phyloP scores from a whole-genome alignment of 2,329 filamentous ascomycete genomes.

The Plenodomus lindquistii region DNA sequence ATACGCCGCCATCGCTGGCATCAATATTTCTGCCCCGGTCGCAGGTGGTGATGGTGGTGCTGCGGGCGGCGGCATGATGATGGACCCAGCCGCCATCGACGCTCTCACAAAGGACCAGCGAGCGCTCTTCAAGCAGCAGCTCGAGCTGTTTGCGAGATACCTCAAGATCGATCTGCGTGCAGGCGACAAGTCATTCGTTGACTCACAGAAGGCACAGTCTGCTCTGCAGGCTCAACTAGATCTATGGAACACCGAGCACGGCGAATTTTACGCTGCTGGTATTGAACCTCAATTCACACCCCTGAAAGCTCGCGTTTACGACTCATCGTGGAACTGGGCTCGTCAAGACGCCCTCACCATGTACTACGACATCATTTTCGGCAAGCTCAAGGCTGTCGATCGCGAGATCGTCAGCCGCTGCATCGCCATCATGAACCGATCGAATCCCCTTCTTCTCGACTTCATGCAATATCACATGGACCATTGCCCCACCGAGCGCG shows the following conservation, averaged over 20 bases:
- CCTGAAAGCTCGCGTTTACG: slow-evolving; percentile 93
- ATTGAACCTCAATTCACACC: slow-evolving; percentile 93
- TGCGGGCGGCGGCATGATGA: slow-evolving; percentile 91
- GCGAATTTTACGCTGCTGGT: slow-evolving; percentile 91
- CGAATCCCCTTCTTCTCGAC: slow-evolving; percentile 90
- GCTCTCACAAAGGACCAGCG: slow-evolving; percentile 96
- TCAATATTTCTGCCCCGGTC: slow-evolving; percentile 75
- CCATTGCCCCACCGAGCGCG: slow-evolving; percentile 93
- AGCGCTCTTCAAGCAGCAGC: slow-evolving; percentile 95
- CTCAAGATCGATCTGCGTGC: slow-evolving; percentile 95
- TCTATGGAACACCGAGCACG: slow-evolving; percentile 92
- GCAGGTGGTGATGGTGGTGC: slow-evolving; percentile 73
- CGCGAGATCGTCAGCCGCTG: slow-evolving; percentile 98
- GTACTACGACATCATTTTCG: slow-evolving; percentile 99
- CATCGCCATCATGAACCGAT: slow-evolving; percentile 99
- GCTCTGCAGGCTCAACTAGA: slow-evolving; percentile 92
- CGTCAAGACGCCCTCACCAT: slow-evolving; percentile 96
- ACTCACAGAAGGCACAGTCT: slow-evolving; percentile 81
- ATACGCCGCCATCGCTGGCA: slow-evolving; percentile 81
- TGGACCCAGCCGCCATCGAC: slow-evolving; percentile 97
- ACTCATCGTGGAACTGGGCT: slow-evolving; percentile 99
- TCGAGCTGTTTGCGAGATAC: slow-evolving; percentile 93
- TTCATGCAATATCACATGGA: slow-evolving; percentile 99
- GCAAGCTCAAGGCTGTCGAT: slow-evolving; percentile 87
- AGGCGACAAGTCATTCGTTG: slow-evolving; percentile 91